These are phyloP conservation scores for Diaporthe sp. DNA, from an alignment of 2,329 filamentous ascomycete genomes.

Conservation along the genomic window DNA sequence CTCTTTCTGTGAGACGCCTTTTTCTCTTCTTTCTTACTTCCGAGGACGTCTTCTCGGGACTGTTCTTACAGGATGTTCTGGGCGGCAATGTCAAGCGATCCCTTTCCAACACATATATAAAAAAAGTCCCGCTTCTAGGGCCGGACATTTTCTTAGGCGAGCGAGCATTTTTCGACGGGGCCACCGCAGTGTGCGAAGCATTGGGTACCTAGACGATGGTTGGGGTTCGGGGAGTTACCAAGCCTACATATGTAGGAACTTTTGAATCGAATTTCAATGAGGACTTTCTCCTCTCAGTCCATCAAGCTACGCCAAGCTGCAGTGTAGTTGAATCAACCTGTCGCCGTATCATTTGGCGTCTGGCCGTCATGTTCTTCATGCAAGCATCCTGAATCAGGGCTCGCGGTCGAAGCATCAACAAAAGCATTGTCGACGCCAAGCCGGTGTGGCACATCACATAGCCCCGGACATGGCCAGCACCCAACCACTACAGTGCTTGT, in stretches of 20 bases:
- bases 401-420: not conserved
- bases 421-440: not conserved
- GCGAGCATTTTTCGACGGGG: slow-evolving; percentile 12
- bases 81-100: slow-evolving; percentile 4
- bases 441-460: not conserved
- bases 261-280: not conserved
- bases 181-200: slow-evolving; percentile 14
- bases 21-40: not conserved
- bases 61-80: not conserved
- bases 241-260: not conserved
- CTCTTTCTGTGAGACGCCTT: not conserved
- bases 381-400: not conserved
- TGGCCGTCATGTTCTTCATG: not conserved
- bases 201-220: slow-evolving; percentile 16
- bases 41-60: not conserved
- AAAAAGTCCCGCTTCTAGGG: slow-evolving; percentile 1
- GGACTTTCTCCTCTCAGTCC: not conserved
- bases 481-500: not conserved
- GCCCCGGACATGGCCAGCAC: not conserved
- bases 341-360: not conserved
- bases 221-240: slow-evolving; percentile 19
- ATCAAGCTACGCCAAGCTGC: too few species aligned
- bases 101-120: not conserved
- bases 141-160: slow-evolving; percentile 11
- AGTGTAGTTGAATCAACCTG: not conserved